Conservation (phyloP, 176 grass and related monocot species). For the Musa troglodytarum region DNA sequence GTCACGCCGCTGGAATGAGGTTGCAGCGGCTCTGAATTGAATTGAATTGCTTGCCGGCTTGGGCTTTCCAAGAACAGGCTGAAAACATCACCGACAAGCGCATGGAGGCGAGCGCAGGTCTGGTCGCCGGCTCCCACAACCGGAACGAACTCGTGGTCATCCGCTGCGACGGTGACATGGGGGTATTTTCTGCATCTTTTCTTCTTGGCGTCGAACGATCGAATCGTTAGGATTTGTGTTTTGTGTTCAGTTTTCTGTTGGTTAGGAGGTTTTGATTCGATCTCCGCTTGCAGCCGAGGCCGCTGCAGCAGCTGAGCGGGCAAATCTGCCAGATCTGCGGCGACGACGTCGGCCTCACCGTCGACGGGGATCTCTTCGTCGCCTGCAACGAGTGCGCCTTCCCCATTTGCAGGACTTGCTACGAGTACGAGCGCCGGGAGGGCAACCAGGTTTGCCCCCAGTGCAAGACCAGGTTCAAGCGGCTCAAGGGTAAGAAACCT, state of each 20-base stretch:
- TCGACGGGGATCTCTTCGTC: constrained; percentile 78
- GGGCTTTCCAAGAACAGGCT: no score
- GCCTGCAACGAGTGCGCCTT: constrained; percentile 89
- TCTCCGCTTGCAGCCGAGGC: constrained; percentile 33
- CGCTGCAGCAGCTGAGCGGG: constrained; percentile 45
- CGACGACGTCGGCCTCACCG: constrained; percentile 62
- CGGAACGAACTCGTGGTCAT: constrained; percentile 92
- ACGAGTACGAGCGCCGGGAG: constrained; percentile 96
- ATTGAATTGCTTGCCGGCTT: no score
- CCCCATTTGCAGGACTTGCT: constrained; percentile 87
- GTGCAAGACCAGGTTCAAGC: constrained; percentile 99
- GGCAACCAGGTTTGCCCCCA: constrained; percentile 87
- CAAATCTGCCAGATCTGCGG: constrained; percentile 74
- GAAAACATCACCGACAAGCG: not conserved
- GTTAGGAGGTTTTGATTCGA: not conserved
- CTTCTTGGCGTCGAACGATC: not conserved
- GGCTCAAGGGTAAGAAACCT: constrained; percentile 64
- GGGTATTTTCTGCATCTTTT: constrained; percentile 35
- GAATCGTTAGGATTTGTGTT: not conserved
- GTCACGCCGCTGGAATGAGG: no score
- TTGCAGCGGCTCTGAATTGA: no score
- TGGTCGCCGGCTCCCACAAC: constrained; percentile 85
- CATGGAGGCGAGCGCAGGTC: constrained; percentile 89
- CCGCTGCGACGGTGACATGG: constrained; percentile 74
- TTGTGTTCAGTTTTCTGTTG: no score